Evolutionary conservation across 768 basidiomycete genomes (phyloP), one percentile per base, ranked within the genome.

Genomic region (Lactarius indigo): DNA sequence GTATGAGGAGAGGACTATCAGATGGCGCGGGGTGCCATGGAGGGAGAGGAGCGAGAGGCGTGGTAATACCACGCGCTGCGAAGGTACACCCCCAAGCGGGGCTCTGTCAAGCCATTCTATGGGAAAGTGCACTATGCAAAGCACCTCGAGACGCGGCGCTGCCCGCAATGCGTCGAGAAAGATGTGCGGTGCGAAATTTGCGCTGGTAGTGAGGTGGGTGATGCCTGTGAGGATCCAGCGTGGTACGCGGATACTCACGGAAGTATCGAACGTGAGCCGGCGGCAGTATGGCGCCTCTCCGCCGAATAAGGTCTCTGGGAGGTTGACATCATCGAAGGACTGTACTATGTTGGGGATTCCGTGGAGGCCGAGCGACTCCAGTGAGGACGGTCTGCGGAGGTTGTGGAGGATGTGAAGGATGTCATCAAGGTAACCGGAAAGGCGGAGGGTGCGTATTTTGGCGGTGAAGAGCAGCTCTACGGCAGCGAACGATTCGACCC

Each of bases 401-500:
- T 35, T 2, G 35, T 35, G 35, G 35, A 12, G 62, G 13, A 67
- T 26, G 31, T n/a, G 31, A 41, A 56, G 61, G 57, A 64, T 39
- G 41, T 67, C 41, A 2, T 3, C 18, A 41, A 31, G 41, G 20
- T 37, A 41, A 20, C 66, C 66, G 26, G 57, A 7, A 33, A 67
- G 50, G 33, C 66, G 62, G 18, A 67, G 62, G 5, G 66, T 47
- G 62, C 57, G 57, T 31, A 67, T 63, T 17, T 62, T 33, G 3
- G 66, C 52, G 5, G 33, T 23, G n/a, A 67, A 59, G 37, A 67
- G 57, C 30, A 66, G 39, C n/a, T 63, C 62, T 5, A 52, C 59
- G 7, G 66, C 62, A 33, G 62, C 62, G 33, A 68, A 54, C 10
- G 58, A 50, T 41, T 64, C 57, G 13, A 67, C 26, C 20, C 66